Conservation (phyloP, 148 eudicot species). For the Arctostaphylos glauca region DNA sequence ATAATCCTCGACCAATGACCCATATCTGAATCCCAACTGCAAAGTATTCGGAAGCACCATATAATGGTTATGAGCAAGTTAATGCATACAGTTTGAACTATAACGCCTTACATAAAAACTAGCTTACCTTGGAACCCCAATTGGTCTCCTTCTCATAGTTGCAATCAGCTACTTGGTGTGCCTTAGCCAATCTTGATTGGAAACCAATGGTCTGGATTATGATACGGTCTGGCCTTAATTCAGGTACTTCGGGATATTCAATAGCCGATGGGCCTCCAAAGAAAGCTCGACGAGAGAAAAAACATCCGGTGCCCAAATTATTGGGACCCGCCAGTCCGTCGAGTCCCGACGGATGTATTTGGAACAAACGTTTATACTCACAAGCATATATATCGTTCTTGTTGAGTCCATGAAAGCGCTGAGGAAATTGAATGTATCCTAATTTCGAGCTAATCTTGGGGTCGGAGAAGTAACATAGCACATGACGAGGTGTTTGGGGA, state of each 20-base stretch:
- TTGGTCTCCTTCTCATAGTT: constrained; percentile 26
- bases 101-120: no score
- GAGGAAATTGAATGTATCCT: constrained; percentile 73
- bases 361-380: constrained; percentile 48
- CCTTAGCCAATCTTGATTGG: constrained; percentile 13
- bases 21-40: constrained; percentile 68
- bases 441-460: constrained; percentile 25
- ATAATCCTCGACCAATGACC: constrained; percentile 61
- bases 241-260: constrained; percentile 17
- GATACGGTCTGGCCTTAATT: constrained; percentile 22
- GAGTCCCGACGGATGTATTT: constrained; percentile 46
- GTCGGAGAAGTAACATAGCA: constrained; percentile 50
- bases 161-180: constrained; percentile 30
- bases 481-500: constrained; percentile 48
- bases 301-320: constrained; percentile 62
- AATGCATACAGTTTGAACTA: no score
- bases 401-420: constrained; percentile 50
- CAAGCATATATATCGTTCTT: constrained; percentile 49
- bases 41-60: neutral
- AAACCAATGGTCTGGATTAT: constrained; percentile 18
- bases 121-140: constrained; percentile 39
- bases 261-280: constrained; percentile 30
- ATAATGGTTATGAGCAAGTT: no score
- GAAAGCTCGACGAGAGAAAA: constrained; percentile 58
- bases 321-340: constrained; percentile 64